Evolutionary conservation across 164 flowering plant species (phyloP), one percentile per base, ranked within the genome.

Genomic region (Dillenia suffruticosa): DNA sequence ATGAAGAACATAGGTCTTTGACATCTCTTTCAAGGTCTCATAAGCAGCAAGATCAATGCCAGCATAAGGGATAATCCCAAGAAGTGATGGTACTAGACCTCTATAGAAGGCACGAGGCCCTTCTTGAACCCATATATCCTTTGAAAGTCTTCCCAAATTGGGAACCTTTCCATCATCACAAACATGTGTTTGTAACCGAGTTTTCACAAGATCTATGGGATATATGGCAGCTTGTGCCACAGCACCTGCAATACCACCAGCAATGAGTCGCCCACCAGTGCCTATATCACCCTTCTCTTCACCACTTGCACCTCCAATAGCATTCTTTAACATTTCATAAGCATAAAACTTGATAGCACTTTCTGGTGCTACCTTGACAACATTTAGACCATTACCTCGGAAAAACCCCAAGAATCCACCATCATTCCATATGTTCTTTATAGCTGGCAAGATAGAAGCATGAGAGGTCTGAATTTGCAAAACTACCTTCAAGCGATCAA

Each of bases 161-260:
- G 98, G 97, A 53, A 68, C 81, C 73, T 64, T 84, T 53, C 94
- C 96, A 71, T 77, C 78, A 59, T 82, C 88, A 70, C 82, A 72
- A 46, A 66, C 60, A 72, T 44, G 76, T 40, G 97, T 94, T 64
- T 94, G 99, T 57, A 94, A 74, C 54, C 99, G 79, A 40, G 99
- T 94, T 70, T 91, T 94, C 24, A 94, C 91, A 68, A 94, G 88
- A 69, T 94, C 99, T 84, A 94, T 72, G 0, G 99, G 97, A 62
- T 91, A 94, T 63, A 94, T 85, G 56, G 88, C 82, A 63, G 96
- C 82, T 61, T 91, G 97, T 26, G 96, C 97, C 56, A 94, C 84
- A 14, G 98, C 98, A 71, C 98, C 98, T 4, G 99, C 97, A 63
- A 82, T 19, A 48, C 97, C 99, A 61, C 97, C 99, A 45, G 99